Conservation (phyloP, 2,329 filamentous ascomycete genomes). For the Penicillium janthinellum region DNA sequence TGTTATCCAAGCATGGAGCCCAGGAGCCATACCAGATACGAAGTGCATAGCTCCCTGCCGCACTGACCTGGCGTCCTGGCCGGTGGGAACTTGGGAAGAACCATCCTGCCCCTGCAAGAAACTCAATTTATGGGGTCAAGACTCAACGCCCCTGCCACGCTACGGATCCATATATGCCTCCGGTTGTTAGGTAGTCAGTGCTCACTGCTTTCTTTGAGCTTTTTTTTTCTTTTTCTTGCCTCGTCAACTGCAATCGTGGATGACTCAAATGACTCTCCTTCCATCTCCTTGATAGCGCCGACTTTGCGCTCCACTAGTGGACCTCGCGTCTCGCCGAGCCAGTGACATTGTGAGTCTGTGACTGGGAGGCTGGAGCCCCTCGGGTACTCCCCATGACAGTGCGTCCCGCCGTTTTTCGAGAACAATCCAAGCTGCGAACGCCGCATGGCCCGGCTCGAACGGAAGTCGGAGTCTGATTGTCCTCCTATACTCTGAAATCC, state of each 20-base stretch:
- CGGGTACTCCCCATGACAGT: slow-evolving; percentile 12
- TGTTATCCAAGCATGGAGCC: background rate
- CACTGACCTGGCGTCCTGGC: background rate
- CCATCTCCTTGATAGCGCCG: slow-evolving; percentile 9
- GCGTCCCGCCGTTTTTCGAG: slow-evolving; percentile 14
- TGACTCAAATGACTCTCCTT: slow-evolving; percentile 6
- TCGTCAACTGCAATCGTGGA: background rate
- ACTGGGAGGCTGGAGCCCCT: background rate
- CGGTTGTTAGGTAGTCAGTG: background rate
- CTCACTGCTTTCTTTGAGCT: background rate
- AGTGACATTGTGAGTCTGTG: background rate
- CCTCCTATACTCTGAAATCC: background rate
- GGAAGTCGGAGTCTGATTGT: slow-evolving; percentile 1
- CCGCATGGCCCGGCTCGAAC: background rate
- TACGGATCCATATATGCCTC: background rate
- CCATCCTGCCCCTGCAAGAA: background rate
- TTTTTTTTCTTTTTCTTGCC: too few relatives aligned
- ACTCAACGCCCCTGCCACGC: background rate
- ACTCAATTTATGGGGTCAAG: background rate
- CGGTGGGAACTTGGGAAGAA: background rate
- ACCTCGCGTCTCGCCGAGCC: slow-evolving; percentile 12
- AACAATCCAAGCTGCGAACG: slow-evolving; percentile 8
- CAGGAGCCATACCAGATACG: background rate
- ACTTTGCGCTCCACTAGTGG: slow-evolving; percentile 18
- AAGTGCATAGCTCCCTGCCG: background rate